A percentile compares a stretch with the other conserved stretches of the same genome.
Evolutionary conservation across 176 grass and related monocot genomes (phyloP).

Genomic region (Melocanna baccifera): DNA sequence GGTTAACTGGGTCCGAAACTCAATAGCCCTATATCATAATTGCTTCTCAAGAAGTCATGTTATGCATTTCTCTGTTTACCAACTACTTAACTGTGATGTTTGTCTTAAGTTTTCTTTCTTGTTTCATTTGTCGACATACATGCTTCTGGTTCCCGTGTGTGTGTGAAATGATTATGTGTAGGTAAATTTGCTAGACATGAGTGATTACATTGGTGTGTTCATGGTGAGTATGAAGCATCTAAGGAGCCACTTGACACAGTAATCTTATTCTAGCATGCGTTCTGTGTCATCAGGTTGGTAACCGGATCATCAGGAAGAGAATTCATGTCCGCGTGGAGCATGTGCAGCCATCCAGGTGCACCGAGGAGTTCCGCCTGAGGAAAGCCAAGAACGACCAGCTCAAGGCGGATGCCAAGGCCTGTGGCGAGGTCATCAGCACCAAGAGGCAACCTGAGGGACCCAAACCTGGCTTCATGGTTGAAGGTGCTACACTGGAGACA

Average conservation of each 20-base stretch:
- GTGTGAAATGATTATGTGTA: neutral
- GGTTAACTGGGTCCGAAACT: neutral
- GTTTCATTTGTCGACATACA: neutral
- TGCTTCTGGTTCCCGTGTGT: neutral
- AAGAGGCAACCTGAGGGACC: conserved; percentile 79
- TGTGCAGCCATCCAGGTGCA: conserved; percentile 76
- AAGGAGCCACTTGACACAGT: neutral
- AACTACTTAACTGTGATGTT: neutral
- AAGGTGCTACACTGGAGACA: conserved; percentile 63
- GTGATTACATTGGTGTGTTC: neutral
- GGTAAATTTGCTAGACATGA: neutral
- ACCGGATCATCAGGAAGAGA: conserved; percentile 76
- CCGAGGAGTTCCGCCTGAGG: conserved; percentile 67
- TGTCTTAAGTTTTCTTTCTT: neutral
- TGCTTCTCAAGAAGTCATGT: neutral
- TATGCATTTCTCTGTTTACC: neutral
- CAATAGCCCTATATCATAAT: no score
- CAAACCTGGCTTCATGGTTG: conserved; percentile 92
- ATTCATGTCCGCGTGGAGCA: conserved; percentile 96
- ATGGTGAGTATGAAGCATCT: neutral
- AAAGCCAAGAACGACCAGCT: conserved; percentile 84
- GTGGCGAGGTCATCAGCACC: conserved; percentile 86
- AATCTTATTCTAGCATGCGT: neutral
- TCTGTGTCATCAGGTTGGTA: conserved; percentile 46
- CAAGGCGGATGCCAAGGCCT: conserved; percentile 71